These are phyloP conservation scores for Podospora australis DNA, from an alignment of 495 filamentous ascomycete species.

Conservation along the genomic window DNA sequence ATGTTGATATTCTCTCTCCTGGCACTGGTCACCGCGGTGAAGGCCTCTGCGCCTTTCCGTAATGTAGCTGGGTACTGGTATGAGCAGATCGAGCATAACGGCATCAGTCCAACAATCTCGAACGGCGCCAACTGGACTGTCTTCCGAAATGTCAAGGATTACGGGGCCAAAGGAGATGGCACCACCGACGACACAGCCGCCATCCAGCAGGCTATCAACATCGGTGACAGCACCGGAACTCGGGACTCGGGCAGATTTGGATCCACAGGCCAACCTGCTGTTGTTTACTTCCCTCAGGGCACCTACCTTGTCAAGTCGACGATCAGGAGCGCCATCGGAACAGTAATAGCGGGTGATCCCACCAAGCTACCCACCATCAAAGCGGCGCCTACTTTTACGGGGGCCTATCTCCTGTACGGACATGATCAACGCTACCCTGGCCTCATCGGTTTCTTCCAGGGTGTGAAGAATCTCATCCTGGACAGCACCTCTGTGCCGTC, in stretches of 20 bases:
- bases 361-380: slow-evolving; percentile 58
- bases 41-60: not conserved
- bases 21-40: not conserved
- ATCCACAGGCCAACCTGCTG: slow-evolving; percentile 62
- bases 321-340: slow-evolving; percentile 60
- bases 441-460: slow-evolving; percentile 66
- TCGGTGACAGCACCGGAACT: slow-evolving; percentile 62
- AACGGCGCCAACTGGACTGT: slow-evolving; percentile 52
- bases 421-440: slow-evolving; percentile 37
- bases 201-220: slow-evolving; percentile 73
- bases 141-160: slow-evolving; percentile 54
- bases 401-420: slow-evolving; percentile 51
- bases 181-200: slow-evolving; percentile 74
- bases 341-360: slow-evolving; percentile 63
- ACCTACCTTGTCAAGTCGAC: slow-evolving; percentile 62
- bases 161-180: slow-evolving; percentile 54
- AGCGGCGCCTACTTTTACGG: slow-evolving; percentile 53
- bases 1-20: not conserved
- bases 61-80: slow-evolving; percentile 20
- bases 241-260: slow-evolving; percentile 72
- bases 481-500: slow-evolving; percentile 57
- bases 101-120: slow-evolving; percentile 45
- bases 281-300: slow-evolving; percentile 73
- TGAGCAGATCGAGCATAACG: slow-evolving; percentile 27
- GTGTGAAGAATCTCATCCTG: slow-evolving; percentile 63